These are phyloP conservation scores for Microbotryum lychnidis-dioicae DNA, from an alignment of 1,284 basidiomycete species.

Conservation along the genomic window DNA sequence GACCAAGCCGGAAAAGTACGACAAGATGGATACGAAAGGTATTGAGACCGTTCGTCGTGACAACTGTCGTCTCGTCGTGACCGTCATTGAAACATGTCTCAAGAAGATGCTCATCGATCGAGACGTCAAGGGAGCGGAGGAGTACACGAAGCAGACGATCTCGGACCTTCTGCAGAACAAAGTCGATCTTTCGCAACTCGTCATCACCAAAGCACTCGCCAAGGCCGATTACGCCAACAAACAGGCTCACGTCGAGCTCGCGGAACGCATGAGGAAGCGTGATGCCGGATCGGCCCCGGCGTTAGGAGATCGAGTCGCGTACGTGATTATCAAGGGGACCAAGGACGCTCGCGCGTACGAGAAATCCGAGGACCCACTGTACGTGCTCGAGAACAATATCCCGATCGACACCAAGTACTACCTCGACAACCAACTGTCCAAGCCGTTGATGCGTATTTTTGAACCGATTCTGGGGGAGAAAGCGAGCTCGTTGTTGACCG, in stretches of 20 bases:
- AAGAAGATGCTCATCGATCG: conserved; percentile 93
- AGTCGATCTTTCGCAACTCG: conserved; percentile 93
- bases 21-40: conserved; percentile 98
- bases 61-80: conserved; percentile 89
- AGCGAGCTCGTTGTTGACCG: conserved; percentile 70
- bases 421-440: conserved; percentile 89
- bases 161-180: conserved; percentile 89
- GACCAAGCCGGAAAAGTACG: conserved; percentile 85
- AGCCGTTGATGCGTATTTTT: conserved; percentile 90
- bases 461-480: conserved; percentile 93
- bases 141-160: conserved; percentile 88
- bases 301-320: conserved; percentile 89
- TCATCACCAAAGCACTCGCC: conserved; percentile 90
- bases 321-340: conserved; percentile 91
- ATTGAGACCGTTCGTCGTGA: conserved; percentile 97
- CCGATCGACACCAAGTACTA: conserved; percentile 96
- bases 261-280: conserved; percentile 85
- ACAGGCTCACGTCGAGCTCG: conserved; percentile 90
- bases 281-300: conserved; percentile 84
- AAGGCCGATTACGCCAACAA: conserved; percentile 83
- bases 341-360: conserved; percentile 98
- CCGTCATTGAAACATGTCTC: conserved; percentile 90
- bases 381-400: conserved; percentile 90
- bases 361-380: conserved; percentile 92
- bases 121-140: conserved; percentile 83